phyloP scores from a whole-genome alignment of 345 rosid genomes.

The Nasturtium officinale region DNA sequence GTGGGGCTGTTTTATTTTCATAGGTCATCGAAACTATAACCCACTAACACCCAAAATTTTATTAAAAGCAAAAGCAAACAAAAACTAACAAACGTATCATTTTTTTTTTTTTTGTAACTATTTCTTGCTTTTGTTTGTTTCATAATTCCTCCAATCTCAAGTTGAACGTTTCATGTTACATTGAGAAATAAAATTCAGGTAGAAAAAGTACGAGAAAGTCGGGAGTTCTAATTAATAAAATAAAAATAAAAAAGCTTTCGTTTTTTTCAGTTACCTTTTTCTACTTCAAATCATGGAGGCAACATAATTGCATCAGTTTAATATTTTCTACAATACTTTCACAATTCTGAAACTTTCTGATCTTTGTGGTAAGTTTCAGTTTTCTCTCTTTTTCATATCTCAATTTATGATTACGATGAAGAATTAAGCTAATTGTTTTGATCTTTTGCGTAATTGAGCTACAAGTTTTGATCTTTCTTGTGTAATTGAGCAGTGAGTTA shows the following conservation, averaged over 20 bases:
- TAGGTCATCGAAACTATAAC: constrained; percentile 43
- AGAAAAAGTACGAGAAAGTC: constrained; percentile 41
- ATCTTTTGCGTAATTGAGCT: neutral
- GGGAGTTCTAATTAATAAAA: constrained; percentile 22
- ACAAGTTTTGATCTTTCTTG: neutral
- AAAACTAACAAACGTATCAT: constrained; percentile 30
- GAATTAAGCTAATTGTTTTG: neutral
- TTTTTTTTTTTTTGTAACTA: neutral
- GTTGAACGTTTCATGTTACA: constrained; percentile 34
- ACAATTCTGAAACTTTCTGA: constrained; percentile 11
- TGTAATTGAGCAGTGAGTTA: constrained; percentile 29
- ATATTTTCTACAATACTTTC: constrained; percentile 10
- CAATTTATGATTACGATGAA: neutral
- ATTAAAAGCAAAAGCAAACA: constrained; percentile 18
- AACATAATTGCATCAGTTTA: constrained; percentile 32
- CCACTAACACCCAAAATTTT: constrained; percentile 23
- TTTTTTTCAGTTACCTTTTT: constrained; percentile 40
- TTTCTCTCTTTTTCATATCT: neutral
- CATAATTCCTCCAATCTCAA: constrained; percentile 11
- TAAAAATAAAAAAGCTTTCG: neutral
- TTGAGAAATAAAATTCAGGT: neutral
- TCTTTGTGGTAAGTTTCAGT: constrained; percentile 17
- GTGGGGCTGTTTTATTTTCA: constrained; percentile 24
- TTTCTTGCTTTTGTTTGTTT: constrained; percentile 20
- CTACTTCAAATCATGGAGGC: constrained; percentile 36